phyloP scores from a whole-genome alignment of 2,329 filamentous ascomycete species.

The Hymenoscyphus salicellus region DNA sequence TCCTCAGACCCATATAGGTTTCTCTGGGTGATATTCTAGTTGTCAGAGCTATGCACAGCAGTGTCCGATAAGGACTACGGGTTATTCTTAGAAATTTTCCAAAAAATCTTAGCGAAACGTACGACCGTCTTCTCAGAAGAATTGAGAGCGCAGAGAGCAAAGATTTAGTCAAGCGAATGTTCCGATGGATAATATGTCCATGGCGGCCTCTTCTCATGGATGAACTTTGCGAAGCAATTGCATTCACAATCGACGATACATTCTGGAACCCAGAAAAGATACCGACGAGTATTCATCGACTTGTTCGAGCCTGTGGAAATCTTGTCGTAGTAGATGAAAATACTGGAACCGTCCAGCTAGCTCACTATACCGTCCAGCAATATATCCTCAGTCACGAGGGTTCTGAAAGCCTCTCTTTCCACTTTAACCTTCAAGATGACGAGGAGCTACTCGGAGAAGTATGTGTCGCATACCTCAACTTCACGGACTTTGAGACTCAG shows the following conservation, averaged over 20 bases:
- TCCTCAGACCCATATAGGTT: slow-evolving; percentile 12
- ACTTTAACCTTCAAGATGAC: slow-evolving; percentile 13
- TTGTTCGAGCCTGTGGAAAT: slow-evolving; percentile 18
- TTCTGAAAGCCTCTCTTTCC: background rate
- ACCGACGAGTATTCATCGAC: slow-evolving; percentile 12
- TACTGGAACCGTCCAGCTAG: slow-evolving; percentile 11
- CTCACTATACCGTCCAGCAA: slow-evolving; percentile 24
- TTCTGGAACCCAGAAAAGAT: slow-evolving; percentile 14
- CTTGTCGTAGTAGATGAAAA: slow-evolving; percentile 18
- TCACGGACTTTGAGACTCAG: slow-evolving; percentile 19
- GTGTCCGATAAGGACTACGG: slow-evolving; percentile 19
- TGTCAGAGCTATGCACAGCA: slow-evolving; percentile 19
- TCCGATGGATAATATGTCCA: slow-evolving; percentile 22
- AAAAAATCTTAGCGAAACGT: slow-evolving; percentile 17
- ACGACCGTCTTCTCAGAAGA: slow-evolving; percentile 16
- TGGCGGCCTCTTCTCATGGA: slow-evolving; percentile 16
- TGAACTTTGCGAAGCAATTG: slow-evolving; percentile 19
- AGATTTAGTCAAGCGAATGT: slow-evolving; percentile 16
- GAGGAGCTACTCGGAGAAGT: slow-evolving; percentile 17
- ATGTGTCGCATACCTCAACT: slow-evolving; percentile 21
- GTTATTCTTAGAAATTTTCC: slow-evolving; percentile 16
- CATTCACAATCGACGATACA: slow-evolving; percentile 18
- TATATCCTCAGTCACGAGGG: slow-evolving; percentile 13
- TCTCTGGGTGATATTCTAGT: slow-evolving; percentile 23
- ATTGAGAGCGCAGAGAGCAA: slow-evolving; percentile 9